Percentiles rank a stretch among this genome's conserved stretches.
phyloP scores from a whole-genome alignment of 805 yeast genomes.

The Pichia phayaonensis region DNA sequence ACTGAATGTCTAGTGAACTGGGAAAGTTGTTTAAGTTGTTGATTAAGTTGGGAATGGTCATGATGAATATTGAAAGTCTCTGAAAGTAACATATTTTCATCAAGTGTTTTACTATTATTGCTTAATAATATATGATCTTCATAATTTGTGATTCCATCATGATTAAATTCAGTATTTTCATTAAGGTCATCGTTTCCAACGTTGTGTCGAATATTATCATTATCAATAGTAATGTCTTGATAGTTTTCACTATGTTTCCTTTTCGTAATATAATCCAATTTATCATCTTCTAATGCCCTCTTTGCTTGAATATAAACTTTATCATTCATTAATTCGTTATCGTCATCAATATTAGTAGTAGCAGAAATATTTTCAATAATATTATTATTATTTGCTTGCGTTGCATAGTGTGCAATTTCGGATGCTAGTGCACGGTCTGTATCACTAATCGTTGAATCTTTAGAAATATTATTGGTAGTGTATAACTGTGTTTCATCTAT shows the following conservation, averaged over 20 bases:
- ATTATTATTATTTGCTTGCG: neutral
- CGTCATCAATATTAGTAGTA: neutral
- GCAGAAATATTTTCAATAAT: neutral
- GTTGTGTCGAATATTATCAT: neutral
- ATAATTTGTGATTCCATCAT: neutral
- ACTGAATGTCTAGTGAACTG: neutral
- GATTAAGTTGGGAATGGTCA: constrained; percentile 26
- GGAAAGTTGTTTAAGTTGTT: constrained; percentile 24
- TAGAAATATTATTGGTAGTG: neutral
- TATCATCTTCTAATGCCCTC: neutral
- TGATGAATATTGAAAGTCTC: constrained; percentile 14
- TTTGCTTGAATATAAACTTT: neutral
- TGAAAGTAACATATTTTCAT: neutral
- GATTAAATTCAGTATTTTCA: too few species aligned
- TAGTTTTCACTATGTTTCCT: neutral
- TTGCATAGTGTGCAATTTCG: neutral
- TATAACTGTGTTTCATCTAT: neutral
- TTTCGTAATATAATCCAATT: neutral
- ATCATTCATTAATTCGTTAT: neutral
- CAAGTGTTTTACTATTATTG: neutral
- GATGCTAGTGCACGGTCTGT: neutral
- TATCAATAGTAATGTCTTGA: neutral
- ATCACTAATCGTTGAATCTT: neutral
- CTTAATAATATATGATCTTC: neutral
- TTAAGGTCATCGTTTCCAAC: neutral